Evolutionary conservation across 1,284 basidiomycete genomes (phyloP).

Genomic region (Boletus sp.): DNA sequence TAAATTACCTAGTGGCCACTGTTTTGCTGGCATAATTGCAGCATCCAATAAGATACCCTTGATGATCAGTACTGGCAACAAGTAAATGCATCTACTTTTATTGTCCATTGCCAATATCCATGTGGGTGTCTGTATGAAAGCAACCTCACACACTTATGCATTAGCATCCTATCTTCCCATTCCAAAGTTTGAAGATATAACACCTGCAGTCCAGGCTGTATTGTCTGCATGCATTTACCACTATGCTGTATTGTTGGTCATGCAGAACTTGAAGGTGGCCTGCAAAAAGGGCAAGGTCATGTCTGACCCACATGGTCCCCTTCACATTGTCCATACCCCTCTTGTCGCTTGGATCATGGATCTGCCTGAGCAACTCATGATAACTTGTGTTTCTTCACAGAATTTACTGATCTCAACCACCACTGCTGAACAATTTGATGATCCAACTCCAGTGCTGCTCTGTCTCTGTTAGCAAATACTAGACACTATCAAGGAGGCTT

Average conservation of each 20-base stretch:
- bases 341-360: no score
- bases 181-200: no score
- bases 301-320: no score
- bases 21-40: background rate
- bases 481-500: background rate
- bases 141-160: background rate
- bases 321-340: no score
- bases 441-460: background rate
- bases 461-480: background rate
- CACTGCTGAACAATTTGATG: conserved; percentile 5
- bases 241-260: no score
- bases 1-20: background rate
- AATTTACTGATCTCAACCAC: no score
- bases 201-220: no score
- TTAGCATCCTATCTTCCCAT: background rate
- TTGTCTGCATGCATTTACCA: no score
- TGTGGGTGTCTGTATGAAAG: background rate
- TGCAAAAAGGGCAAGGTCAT: no score
- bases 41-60: background rate
- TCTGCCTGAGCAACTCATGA: no score
- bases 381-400: no score
- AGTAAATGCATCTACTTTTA: background rate
- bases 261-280: no score
- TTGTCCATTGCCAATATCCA: background rate
- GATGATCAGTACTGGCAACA: background rate